Evolutionary conservation across 2,329 filamentous ascomycete genomes (phyloP), one percentile per base, ranked within the genome.

Genomic region (Fusarium duplospermum): DNA sequence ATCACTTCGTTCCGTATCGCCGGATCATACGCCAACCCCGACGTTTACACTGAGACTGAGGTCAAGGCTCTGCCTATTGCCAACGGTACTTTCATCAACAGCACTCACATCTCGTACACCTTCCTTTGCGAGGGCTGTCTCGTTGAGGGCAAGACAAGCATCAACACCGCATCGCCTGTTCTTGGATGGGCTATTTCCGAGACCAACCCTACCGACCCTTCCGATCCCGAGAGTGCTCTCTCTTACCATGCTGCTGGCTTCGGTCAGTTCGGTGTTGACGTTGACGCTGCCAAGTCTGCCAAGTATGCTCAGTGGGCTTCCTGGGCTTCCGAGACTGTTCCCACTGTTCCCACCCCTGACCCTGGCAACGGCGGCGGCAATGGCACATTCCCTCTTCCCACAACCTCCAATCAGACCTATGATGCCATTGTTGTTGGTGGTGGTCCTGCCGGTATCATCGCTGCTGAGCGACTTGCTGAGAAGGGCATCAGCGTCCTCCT

Each of bases 31-130:
- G 80, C 84, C 62, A 85, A 84, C 56, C 87, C 87, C 0, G 79
- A 84, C 3, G 80, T 84, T n/a, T 86, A 87, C 75, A 82, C 83
- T 4, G 83, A 82, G 14, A 81, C 82, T 24, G 82, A 85, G 35
- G 82, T 82, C 14, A 72, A 64, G 38, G 72, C 78, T 2, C 75
- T 86, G 18, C 83, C 86, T 16, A 89, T 89, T 70, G 80, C 86
- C 27, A 86, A 87, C 24, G 87, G 87, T 29, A 88, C 87, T 2
- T 88, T 85, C 27, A 79, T 88, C 67, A 89, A 89, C 81, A 81
- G 80, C 69, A 89, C 87, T 1, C 86, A 89, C 71, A 86, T 85
- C 76, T 86, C 85, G 3, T 88, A 87, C 71, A 89, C 88, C 1
- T 89, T 89, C 79, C 83, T 89, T 40, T 90, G 88, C 75, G 79